Percentiles rank a stretch among this genome's conserved stretches.
Conservation (phyloP, 2,329 filamentous ascomycete species). For the Nigrospora sphaerica region DNA sequence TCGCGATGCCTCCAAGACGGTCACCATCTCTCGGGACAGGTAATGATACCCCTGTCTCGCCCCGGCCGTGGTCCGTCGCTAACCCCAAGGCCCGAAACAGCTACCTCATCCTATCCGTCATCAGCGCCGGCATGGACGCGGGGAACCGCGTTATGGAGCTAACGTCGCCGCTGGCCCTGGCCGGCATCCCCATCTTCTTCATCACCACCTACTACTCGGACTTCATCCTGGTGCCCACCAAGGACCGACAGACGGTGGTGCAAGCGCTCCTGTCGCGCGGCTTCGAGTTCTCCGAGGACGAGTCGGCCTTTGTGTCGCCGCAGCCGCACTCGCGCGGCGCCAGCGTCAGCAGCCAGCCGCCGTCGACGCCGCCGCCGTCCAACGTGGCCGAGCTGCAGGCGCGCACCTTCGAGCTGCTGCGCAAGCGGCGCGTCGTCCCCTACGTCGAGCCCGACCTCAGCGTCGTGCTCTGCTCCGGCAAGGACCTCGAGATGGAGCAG, state of each 20-base stretch:
- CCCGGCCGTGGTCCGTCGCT: too few relatives aligned
- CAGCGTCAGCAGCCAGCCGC: slow-evolving; percentile 33
- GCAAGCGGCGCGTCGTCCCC: slow-evolving; percentile 67
- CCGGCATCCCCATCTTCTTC: slow-evolving; percentile 95
- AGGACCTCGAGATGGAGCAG: slow-evolving; percentile 30
- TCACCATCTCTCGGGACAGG: slow-evolving; percentile 59
- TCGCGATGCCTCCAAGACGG: slow-evolving; percentile 38
- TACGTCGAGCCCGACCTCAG: slow-evolving; percentile 61
- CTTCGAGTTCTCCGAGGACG: slow-evolving; percentile 74
- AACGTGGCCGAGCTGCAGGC: slow-evolving; percentile 73
- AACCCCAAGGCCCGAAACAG: slow-evolving; percentile 49
- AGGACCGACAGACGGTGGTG: slow-evolving; percentile 67
- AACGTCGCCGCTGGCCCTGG: slow-evolving; percentile 82
- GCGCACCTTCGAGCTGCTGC: slow-evolving; percentile 79
- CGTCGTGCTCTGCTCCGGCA: slow-evolving; percentile 76
- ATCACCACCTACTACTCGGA: slow-evolving; percentile 98
- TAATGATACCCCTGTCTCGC: too few relatives aligned
- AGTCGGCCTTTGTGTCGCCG: slow-evolving; percentile 60
- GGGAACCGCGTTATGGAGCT: slow-evolving; percentile 87
- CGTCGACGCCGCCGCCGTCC: slow-evolving; percentile 69
- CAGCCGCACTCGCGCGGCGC: slow-evolving; percentile 28
- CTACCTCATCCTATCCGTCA: slow-evolving; percentile 84
- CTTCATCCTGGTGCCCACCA: slow-evolving; percentile 84
- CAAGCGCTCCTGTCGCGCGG: slow-evolving; percentile 70
- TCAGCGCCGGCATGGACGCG: slow-evolving; percentile 83